Percentiles rank a stretch among this genome's conserved stretches.
Evolutionary conservation across 179 eudicot genomes (phyloP).

Genomic region (Actinidia polygama): DNA sequence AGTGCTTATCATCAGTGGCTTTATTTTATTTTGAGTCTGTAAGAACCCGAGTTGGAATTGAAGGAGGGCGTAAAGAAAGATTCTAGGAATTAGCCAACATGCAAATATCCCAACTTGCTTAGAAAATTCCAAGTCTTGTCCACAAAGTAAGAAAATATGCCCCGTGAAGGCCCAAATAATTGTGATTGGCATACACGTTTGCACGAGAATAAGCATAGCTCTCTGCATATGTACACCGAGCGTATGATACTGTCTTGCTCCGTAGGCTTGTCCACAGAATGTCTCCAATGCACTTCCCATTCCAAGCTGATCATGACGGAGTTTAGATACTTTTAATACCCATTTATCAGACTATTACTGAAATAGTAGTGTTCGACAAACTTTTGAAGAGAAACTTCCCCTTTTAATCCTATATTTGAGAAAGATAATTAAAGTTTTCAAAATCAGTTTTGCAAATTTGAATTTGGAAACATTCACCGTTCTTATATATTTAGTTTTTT

Average conservation of each 20-base stretch:
- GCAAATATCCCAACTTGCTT: constrained; percentile 40
- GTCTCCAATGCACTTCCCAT: constrained; percentile 57
- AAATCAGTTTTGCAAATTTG: background rate
- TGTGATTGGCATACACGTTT: constrained; percentile 35
- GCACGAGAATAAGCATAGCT: constrained; percentile 38
- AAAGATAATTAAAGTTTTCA: background rate
- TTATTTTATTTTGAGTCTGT: constrained; percentile 45
- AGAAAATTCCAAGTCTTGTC: constrained; percentile 47
- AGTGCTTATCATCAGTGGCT: constrained; percentile 42
- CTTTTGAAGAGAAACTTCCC: no score
- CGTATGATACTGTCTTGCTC: constrained; percentile 48
- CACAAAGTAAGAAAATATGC: constrained; percentile 26
- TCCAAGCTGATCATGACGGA: constrained; percentile 33
- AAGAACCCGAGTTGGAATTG: constrained; percentile 45
- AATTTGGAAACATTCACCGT: background rate
- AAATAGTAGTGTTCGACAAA: no score
- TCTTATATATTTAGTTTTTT: no score
- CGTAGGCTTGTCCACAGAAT: constrained; percentile 42
- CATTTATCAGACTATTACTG: background rate
- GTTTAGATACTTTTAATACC: background rate
- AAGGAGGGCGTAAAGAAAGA: constrained; percentile 48
- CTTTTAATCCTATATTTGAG: no score
- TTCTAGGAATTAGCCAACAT: constrained; percentile 41
- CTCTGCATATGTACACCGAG: constrained; percentile 47
- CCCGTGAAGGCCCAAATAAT: constrained; percentile 38